phyloP scores from a whole-genome alignment of 768 basidiomycete genomes.

The Dentipellis sp. region DNA sequence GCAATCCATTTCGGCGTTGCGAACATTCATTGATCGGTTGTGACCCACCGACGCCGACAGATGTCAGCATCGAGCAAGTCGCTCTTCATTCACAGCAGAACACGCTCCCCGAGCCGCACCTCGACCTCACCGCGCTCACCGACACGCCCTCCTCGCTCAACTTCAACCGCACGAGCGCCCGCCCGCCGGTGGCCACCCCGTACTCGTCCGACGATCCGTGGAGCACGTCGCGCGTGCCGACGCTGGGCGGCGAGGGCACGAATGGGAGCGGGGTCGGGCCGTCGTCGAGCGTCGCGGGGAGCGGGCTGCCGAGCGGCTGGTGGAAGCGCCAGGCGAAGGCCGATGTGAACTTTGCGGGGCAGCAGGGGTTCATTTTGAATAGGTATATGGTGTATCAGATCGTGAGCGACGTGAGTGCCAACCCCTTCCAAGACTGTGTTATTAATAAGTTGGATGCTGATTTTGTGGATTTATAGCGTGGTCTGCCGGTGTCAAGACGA shows the following conservation, averaged over 20 bases:
- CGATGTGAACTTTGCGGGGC: slow-evolving; percentile 66
- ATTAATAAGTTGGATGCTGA: slow-evolving; percentile 1
- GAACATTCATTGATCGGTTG: neutral
- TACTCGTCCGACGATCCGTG: slow-evolving; percentile 13
- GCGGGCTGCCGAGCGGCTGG: slow-evolving; percentile 73
- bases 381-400: slow-evolving; percentile 83
- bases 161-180: slow-evolving; percentile 41
- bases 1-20: neutral
- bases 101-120: slow-evolving; percentile 62
- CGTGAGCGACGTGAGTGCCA: slow-evolving; percentile 27
- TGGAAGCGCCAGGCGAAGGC: slow-evolving; percentile 78
- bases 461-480: slow-evolving; percentile 31
- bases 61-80: slow-evolving; percentile 75
- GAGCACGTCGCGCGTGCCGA: slow-evolving; percentile 13
- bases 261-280: slow-evolving; percentile 26
- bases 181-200: slow-evolving; percentile 37
- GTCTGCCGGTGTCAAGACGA: slow-evolving; percentile 64
- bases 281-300: slow-evolving; percentile 55
- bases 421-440: slow-evolving; percentile 3
- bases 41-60: slow-evolving; percentile 25
- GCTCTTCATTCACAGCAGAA: slow-evolving; percentile 72
- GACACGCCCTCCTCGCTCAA: slow-evolving; percentile 35
- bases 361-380: slow-evolving; percentile 88
- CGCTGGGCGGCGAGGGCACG: neutral
- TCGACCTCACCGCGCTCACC: slow-evolving; percentile 49